Evolutionary conservation across 805 yeast genomes (phyloP).

Genomic region (Starmerella asiatica): DNA sequence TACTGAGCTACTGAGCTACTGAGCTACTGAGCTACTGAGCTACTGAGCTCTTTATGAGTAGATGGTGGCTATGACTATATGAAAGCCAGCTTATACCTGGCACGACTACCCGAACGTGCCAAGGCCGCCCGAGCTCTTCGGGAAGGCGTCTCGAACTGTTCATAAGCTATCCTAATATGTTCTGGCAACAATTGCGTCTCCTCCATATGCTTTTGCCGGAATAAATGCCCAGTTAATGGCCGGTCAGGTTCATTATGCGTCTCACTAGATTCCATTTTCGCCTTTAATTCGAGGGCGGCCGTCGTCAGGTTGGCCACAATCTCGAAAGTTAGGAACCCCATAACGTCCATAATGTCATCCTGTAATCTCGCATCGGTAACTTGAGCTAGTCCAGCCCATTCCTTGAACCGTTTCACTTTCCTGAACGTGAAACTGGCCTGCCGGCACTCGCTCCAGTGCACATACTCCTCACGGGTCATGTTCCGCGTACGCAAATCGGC

Average conservation of each 20-base stretch:
- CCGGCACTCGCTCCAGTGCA: slow-evolving; percentile 97
- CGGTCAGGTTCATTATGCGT: slow-evolving; percentile 7
- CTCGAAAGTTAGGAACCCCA: slow-evolving; percentile 91
- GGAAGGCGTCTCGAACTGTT: slow-evolving; percentile 17
- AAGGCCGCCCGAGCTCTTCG: slow-evolving; percentile 13
- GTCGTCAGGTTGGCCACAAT: slow-evolving; percentile 91
- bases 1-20: no score
- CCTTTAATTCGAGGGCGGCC: slow-evolving; percentile 70
- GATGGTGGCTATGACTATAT: no score
- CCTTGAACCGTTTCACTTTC: slow-evolving; percentile 85
- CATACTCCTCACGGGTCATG: slow-evolving; percentile 96
- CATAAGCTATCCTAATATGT: slow-evolving; percentile 21
- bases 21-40: no score
- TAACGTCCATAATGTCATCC: slow-evolving; percentile 90
- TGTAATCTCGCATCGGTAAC: slow-evolving; percentile 82
- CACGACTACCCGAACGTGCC: slow-evolving; percentile 15
- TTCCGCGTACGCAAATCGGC: slow-evolving; percentile 88
- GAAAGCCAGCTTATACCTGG: slow-evolving; percentile 10
- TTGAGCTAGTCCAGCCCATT: slow-evolving; percentile 83
- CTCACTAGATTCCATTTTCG: slow-evolving; percentile 33
- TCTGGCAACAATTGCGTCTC: slow-evolving; percentile 21
- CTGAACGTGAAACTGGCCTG: slow-evolving; percentile 94
- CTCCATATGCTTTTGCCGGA: slow-evolving; percentile 16
- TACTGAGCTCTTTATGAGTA: no score
- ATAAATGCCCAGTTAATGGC: slow-evolving; percentile 12